These are phyloP conservation scores for Cubamyces lactineus DNA, from an alignment of 768 basidiomycete genomes.

Conservation along the genomic window DNA sequence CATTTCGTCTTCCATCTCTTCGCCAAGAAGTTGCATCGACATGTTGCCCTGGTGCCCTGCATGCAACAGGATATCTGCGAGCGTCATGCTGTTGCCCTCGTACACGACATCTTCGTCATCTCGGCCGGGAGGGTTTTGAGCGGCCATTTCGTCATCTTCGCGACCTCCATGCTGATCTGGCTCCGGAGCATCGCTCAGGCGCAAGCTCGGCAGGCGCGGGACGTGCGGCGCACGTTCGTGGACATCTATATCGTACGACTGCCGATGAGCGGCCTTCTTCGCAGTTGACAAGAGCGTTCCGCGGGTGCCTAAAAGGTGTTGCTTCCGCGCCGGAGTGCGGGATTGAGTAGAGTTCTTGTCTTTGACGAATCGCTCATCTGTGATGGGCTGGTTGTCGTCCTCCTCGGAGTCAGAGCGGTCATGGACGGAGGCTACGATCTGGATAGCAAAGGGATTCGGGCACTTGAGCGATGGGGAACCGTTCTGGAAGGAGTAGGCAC, in stretches of 20 bases:
- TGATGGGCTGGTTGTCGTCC: neutral
- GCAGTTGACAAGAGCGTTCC: conserved; percentile 24
- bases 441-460: neutral
- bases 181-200: conserved; percentile 12
- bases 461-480: neutral
- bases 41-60: conserved; percentile 37
- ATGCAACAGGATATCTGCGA: conserved; percentile 46
- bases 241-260: conserved; percentile 24
- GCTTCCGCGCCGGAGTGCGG: conserved; percentile 4
- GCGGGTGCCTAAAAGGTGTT: conserved; percentile 1
- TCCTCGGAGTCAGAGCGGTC: conserved; percentile 23
- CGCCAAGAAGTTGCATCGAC: conserved; percentile 45
- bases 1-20: conserved; percentile 20
- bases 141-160: neutral
- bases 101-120: conserved; percentile 35
- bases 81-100: conserved; percentile 51
- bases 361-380: neutral
- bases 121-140: neutral
- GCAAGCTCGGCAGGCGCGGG: conserved; percentile 16
- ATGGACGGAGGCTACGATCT: conserved; percentile 24
- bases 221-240: conserved; percentile 21
- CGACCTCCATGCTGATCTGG: conserved; percentile 7
- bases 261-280: conserved; percentile 21
- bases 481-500: neutral
- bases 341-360: neutral